Conservation (phyloP, 805 yeast species). For the Vanderwaltozyma polyspora region DNA sequence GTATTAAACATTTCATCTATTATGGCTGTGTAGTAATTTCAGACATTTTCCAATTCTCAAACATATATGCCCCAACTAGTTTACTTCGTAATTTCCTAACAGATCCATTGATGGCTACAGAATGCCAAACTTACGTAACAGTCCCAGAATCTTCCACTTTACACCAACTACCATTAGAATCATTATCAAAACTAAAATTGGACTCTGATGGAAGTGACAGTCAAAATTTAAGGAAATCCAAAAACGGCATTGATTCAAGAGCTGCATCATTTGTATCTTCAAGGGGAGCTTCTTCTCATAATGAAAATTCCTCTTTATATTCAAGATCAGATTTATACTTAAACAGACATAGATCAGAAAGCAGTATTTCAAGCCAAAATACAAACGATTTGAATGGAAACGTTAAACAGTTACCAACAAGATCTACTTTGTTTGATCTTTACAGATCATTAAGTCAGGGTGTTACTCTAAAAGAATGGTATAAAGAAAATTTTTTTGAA, state of each 20-base stretch:
- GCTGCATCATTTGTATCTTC: constrained; percentile 16
- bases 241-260: constrained; percentile 10
- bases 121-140: constrained; percentile 75
- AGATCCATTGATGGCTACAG: constrained; percentile 55
- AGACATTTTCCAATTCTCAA: constrained; percentile 83
- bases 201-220: neutral
- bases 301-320: constrained; percentile 5
- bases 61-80: constrained; percentile 82
- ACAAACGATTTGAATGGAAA: constrained; percentile 2
- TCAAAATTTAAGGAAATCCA: neutral
- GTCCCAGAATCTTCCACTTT: constrained; percentile 28
- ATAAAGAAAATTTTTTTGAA: constrained; percentile 45
- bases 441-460: constrained; percentile 75
- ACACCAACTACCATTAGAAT: constrained; percentile 26
- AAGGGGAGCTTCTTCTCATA: constrained; percentile 6
- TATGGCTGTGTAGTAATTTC: constrained; percentile 74
- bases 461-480: constrained; percentile 72
- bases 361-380: constrained; percentile 10
- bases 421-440: constrained; percentile 55
- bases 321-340: neutral
- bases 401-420: constrained; percentile 39
- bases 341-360: constrained; percentile 10
- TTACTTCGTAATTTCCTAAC: constrained; percentile 56
- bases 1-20: constrained; percentile 84
- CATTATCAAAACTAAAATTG: neutral